A percentile compares a stretch with the other conserved stretches of the same genome.
These are phyloP conservation scores for Cytospora leucostoma DNA, from an alignment of 2,329 filamentous ascomycete species.

Conservation along the genomic window DNA sequence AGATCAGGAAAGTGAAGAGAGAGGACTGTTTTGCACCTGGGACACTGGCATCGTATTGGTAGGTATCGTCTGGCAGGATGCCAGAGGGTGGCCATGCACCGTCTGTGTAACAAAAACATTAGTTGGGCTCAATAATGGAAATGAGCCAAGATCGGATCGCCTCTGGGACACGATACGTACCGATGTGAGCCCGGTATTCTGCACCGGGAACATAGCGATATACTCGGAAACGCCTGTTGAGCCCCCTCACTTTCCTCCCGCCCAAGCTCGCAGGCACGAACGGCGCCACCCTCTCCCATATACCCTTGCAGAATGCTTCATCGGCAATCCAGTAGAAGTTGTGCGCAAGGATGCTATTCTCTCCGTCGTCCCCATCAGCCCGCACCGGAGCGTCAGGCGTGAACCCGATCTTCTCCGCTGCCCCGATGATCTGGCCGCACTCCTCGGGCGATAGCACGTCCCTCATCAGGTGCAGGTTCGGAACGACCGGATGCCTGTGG, in stretches of 20 bases:
- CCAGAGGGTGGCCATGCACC: constrained; percentile 74
- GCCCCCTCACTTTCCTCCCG: constrained; percentile 59
- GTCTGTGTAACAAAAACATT: constrained; percentile 35
- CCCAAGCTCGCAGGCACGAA: constrained; percentile 58
- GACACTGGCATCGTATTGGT: constrained; percentile 68
- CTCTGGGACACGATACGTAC: neutral
- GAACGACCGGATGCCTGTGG: constrained; percentile 63
- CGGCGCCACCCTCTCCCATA: constrained; percentile 62
- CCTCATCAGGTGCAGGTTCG: constrained; percentile 60
- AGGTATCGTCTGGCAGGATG: constrained; percentile 57
- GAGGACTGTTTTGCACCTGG: constrained; percentile 62
- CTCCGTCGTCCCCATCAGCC: constrained; percentile 64
- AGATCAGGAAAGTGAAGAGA: constrained; percentile 63
- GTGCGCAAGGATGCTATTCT: constrained; percentile 66
- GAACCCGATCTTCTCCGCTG: constrained; percentile 66
- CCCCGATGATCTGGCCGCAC: constrained; percentile 66
- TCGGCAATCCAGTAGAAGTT: constrained; percentile 76
- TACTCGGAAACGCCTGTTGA: constrained; percentile 71
- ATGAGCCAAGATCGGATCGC: neutral
- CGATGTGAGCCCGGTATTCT: constrained; percentile 70
- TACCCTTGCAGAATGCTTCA: constrained; percentile 59
- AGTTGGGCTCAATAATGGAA: neutral
- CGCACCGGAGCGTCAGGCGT: constrained; percentile 68
- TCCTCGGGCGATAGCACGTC: constrained; percentile 62
- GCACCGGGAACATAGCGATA: constrained; percentile 74